Base-by-base conservation (phyloP, 306 rosid species). In the Mucuna pruriens region DNA sequence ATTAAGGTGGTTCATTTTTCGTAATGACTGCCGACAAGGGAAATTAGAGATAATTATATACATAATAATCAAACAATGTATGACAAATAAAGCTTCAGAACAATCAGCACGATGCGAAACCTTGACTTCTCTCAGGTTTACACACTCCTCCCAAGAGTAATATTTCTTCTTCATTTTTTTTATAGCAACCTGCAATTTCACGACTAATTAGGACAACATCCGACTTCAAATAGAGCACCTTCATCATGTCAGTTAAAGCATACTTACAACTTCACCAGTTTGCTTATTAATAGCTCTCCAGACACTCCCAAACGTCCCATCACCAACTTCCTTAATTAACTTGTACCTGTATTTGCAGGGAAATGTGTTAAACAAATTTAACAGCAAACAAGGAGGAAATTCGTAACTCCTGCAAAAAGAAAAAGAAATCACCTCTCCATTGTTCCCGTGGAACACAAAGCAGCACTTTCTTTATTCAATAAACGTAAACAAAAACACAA, bases 321-420 rank as follows among this genome's bases (percentile, higher is more conserved):
- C 92, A 85, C 99, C 99, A 58, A 96, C 99, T 89, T 96, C 99
- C 90, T 96, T 96, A 81, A 93, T 96, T 88, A 96, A 83, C 84
- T 83, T 90, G 89, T 92, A 96, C 91, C 99, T 95, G 62, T 15
- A 34, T 60, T 61, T 20, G 40, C 40, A 63, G 33, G 15, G 34
- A 58, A 80, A 48, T 17, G 52, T 48, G 1, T 57, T 45, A 26
- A 46, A 78, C n/a, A 34, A 38, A 60, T 23, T 25, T 33, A 42
- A 75, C 51, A 38, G 29, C 25, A 75, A 34, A 67, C 1, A 20
- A 36, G 57, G 44, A 45, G 22, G 38, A 29, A 61, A 60, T 8
- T 22, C 17, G 64, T 19, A 83, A 84, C 12, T 19, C 44, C 20
- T 2, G 5, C 8, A 55, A 60, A 65, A 40, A 80, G 63, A 74